phyloP scores from a whole-genome alignment of 192 early-diverging fungal genomes.

The Gaertneriomyces semiglobifer region DNA sequence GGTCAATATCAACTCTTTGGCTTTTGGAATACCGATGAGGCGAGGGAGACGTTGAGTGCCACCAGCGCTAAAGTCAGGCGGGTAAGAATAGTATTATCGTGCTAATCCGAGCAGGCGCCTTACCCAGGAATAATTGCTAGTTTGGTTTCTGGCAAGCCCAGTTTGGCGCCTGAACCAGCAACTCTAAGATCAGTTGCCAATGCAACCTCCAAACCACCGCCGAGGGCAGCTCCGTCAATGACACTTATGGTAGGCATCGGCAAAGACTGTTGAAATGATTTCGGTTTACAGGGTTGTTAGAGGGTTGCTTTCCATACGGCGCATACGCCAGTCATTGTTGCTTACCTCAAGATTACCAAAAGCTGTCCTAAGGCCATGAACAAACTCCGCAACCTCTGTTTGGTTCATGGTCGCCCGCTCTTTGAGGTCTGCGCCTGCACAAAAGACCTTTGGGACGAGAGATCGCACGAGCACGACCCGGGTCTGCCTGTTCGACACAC shows the following conservation, averaged over 20 bases:
- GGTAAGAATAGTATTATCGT: neutral
- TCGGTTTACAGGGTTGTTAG: too few relatives aligned
- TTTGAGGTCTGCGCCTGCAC: slow-evolving; percentile 94
- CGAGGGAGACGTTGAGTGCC: slow-evolving; percentile 90
- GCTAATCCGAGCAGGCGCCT: neutral
- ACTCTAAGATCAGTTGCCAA: slow-evolving; percentile 86
- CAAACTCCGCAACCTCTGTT: slow-evolving; percentile 73
- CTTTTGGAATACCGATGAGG: slow-evolving; percentile 77
- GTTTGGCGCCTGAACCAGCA: slow-evolving; percentile 71
- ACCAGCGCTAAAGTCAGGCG: slow-evolving; percentile 65
- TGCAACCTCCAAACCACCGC: slow-evolving; percentile 89
- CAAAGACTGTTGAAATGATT: slow-evolving; percentile 50
- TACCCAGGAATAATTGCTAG: slow-evolving; percentile 95
- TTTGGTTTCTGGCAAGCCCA: slow-evolving; percentile 89
- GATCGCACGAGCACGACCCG: slow-evolving; percentile 81
- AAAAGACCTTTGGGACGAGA: slow-evolving; percentile 79
- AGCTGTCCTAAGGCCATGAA: slow-evolving; percentile 69
- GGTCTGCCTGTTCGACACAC: slow-evolving; percentile 42
- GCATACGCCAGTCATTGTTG: too few relatives aligned
- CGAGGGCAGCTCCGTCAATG: slow-evolving; percentile 89
- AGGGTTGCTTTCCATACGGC: too few relatives aligned
- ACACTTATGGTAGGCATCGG: slow-evolving; percentile 92
- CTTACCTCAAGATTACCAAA: slow-evolving; percentile 75
- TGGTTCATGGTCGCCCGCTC: slow-evolving; percentile 79
- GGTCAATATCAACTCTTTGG: slow-evolving; percentile 94